These are phyloP conservation scores for Sclerotinia spermophila DNA, from an alignment of 2,329 filamentous ascomycete species.

Conservation along the genomic window DNA sequence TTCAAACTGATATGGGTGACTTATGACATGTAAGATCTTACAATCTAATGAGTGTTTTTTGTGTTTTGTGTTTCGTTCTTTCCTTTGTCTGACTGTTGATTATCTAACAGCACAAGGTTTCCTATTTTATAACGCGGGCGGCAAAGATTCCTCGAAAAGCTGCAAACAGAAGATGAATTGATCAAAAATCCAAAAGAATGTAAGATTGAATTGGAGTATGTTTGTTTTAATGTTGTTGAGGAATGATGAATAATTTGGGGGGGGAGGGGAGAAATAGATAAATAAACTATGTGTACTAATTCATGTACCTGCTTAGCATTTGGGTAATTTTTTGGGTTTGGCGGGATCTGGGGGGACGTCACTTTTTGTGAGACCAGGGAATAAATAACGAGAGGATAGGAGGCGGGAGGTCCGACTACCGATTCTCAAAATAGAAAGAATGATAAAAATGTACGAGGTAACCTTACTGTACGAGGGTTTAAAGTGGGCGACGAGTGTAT, in stretches of 20 bases:
- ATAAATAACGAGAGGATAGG: background rate
- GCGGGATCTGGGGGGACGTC: conserved; percentile 9
- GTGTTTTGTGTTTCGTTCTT: background rate
- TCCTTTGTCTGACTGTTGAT: conserved; percentile 5
- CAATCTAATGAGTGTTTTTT: too few species aligned
- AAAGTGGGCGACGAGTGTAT: background rate
- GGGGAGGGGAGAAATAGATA: conserved; percentile 11
- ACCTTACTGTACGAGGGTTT: too few species aligned
- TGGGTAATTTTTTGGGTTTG: background rate
- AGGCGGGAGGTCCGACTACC: conserved; percentile 10
- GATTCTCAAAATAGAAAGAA: conserved; percentile 3
- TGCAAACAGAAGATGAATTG: conserved; percentile 1
- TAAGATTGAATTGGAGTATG: background rate
- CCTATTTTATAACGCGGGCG: too few species aligned
- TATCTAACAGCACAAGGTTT: background rate
- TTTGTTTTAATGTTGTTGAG: conserved; percentile 2
- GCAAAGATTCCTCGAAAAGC: background rate
- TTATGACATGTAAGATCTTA: conserved; percentile 21
- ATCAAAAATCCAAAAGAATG: conserved; percentile 10
- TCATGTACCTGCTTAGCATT: background rate
- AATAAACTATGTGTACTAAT: background rate
- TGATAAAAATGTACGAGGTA: background rate
- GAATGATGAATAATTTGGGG: conserved; percentile 15
- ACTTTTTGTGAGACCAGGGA: conserved; percentile 6
- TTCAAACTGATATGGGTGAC: conserved; percentile 15